These are phyloP conservation scores for Phoma herbarum DNA, from an alignment of 2,329 filamentous ascomycete genomes.

Conservation along the genomic window DNA sequence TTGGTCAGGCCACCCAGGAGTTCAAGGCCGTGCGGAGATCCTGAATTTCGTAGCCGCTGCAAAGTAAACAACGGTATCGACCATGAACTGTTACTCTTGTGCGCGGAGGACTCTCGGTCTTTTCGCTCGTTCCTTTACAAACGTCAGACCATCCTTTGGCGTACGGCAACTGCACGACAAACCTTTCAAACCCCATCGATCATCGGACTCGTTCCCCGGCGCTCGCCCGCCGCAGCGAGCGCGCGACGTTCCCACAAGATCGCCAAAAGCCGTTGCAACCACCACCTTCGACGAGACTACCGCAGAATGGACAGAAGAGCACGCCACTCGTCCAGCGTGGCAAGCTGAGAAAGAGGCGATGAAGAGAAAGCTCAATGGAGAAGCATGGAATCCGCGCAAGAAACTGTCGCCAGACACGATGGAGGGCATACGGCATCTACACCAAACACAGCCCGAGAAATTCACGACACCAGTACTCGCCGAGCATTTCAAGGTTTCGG, in stretches of 20 bases:
- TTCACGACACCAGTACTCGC: constrained; percentile 81
- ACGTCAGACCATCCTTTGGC: constrained; percentile 10
- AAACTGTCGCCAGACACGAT: constrained; percentile 90
- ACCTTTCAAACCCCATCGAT: constrained; percentile 4
- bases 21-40: constrained; percentile 14
- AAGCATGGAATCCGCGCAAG: constrained; percentile 82
- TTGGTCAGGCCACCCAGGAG: constrained; percentile 6
- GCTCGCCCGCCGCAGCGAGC: constrained; percentile 3
- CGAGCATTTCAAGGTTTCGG: constrained; percentile 81
- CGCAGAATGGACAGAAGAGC: constrained; percentile 17
- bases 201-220: constrained; percentile 13
- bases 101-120: constrained; percentile 33
- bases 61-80: constrained; percentile 9
- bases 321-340: constrained; percentile 65
- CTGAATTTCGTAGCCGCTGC: constrained; percentile 6
- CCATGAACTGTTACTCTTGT: constrained; percentile 44
- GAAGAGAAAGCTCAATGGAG: constrained; percentile 78
- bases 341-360: constrained; percentile 77
- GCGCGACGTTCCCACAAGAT: constrained; percentile 4
- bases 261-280: constrained; percentile 17
- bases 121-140: constrained; percentile 32
- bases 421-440: constrained; percentile 85
- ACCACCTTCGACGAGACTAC: constrained; percentile 16
- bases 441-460: constrained; percentile 76
- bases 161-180: constrained; percentile 17